Evolutionary conservation across 2,329 filamentous ascomycete genomes (phyloP).

Genomic region (Endothia cerciana): DNA sequence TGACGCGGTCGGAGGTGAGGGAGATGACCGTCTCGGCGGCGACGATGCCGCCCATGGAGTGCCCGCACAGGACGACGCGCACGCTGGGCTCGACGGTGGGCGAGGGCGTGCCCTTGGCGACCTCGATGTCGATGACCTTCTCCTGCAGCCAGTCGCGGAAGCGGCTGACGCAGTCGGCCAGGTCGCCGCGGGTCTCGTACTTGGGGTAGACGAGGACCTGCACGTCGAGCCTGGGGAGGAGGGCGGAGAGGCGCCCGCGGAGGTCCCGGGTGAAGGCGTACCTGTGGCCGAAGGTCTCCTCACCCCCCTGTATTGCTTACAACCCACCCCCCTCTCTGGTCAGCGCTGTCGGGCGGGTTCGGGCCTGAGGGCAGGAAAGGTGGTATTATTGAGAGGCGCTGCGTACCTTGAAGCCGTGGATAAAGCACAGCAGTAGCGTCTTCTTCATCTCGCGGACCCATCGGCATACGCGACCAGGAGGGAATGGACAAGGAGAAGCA

Average conservation of each 20-base stretch:
- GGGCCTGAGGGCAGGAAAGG: background rate
- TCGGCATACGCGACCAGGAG: conserved; percentile 26
- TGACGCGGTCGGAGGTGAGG: conserved; percentile 61
- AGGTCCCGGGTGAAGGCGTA: conserved; percentile 74
- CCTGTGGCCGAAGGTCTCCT: conserved; percentile 72
- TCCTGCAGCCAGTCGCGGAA: conserved; percentile 87
- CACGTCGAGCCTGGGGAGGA: conserved; percentile 71
- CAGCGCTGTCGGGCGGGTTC: background rate
- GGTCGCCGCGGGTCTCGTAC: conserved; percentile 80
- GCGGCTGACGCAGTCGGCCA: conserved; percentile 69
- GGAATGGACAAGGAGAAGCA: background rate
- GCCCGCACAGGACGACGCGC: conserved; percentile 78
- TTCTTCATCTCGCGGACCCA: conserved; percentile 66
- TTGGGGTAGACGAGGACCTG: conserved; percentile 74
- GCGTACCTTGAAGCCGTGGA: conserved; percentile 84
- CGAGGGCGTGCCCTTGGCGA: conserved; percentile 75
- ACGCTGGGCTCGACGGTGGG: conserved; percentile 88
- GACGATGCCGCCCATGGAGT: conserved; percentile 93
- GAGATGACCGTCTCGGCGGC: conserved; percentile 85
- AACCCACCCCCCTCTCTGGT: background rate
- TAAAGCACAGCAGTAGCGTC: conserved; percentile 80
- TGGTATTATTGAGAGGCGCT: background rate
- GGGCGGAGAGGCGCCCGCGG: conserved; percentile 63
- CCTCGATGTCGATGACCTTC: conserved; percentile 92
- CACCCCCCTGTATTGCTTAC: conserved; percentile 61